These are phyloP conservation scores for Papiliotrema fonsecae DNA, from an alignment of 1,284 basidiomycete genomes.

Conservation along the genomic window DNA sequence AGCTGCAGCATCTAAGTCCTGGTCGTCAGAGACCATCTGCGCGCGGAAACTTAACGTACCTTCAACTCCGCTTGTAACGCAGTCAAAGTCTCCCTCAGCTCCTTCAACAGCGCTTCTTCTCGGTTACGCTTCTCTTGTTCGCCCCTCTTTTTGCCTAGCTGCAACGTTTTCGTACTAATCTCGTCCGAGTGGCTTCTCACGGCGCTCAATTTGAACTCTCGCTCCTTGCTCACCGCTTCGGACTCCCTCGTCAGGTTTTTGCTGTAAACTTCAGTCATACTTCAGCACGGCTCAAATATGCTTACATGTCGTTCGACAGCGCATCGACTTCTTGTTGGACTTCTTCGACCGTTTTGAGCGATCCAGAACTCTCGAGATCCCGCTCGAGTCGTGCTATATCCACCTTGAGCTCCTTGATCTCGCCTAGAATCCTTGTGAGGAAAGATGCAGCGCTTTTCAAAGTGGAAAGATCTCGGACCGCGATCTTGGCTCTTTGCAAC, in stretches of 20 bases:
- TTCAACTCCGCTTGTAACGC: slow-evolving; percentile 35
- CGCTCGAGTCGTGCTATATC: slow-evolving; percentile 66
- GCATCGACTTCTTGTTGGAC: slow-evolving; percentile 70
- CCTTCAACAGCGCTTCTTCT: slow-evolving; percentile 59
- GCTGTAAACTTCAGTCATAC: slow-evolving; percentile 49
- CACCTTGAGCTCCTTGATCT: slow-evolving; percentile 60
- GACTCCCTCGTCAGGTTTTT: slow-evolving; percentile 67
- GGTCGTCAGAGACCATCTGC: neutral
- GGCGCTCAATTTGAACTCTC: slow-evolving; percentile 60
- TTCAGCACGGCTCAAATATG: neutral
- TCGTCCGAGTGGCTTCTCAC: slow-evolving; percentile 52
- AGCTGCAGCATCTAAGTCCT: slow-evolving; percentile 37
- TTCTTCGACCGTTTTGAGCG: slow-evolving; percentile 74
- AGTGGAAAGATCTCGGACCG: slow-evolving; percentile 57
- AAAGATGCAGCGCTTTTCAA: slow-evolving; percentile 64
- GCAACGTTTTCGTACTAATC: slow-evolving; percentile 60
- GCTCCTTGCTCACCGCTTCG: slow-evolving; percentile 57
- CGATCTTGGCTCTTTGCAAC: slow-evolving; percentile 38
- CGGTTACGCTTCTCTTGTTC: slow-evolving; percentile 61
- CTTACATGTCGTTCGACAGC: slow-evolving; percentile 64
- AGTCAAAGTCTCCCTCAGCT: slow-evolving; percentile 59
- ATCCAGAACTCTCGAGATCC: slow-evolving; percentile 65
- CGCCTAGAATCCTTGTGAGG: slow-evolving; percentile 61
- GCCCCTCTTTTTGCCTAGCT: slow-evolving; percentile 59
- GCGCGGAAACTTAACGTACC: slow-evolving; percentile 14